Percentiles rank a stretch among this genome's conserved stretches.
These are phyloP conservation scores for Acacia confusa DNA, from an alignment of 306 rosid genomes.

Conservation along the genomic window DNA sequence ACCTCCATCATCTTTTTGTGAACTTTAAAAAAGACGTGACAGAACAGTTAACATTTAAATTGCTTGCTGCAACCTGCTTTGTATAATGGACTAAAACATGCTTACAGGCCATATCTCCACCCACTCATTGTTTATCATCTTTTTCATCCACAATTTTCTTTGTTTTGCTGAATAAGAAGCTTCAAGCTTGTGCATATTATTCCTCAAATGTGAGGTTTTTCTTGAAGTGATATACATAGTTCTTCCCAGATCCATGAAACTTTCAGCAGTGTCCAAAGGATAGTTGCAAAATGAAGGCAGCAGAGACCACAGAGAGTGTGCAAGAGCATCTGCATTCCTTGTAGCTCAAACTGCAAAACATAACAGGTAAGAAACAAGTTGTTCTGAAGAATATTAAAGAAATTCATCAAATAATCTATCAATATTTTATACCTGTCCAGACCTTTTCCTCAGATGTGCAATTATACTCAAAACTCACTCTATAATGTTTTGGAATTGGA, in stretches of 20 bases:
- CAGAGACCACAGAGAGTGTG: constrained; percentile 83
- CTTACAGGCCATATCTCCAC: constrained; percentile 36
- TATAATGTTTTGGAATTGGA: constrained; percentile 85
- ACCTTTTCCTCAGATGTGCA: constrained; percentile 47
- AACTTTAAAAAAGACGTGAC: constrained; percentile 58
- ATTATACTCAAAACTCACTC: constrained; percentile 58
- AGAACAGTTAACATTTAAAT: constrained; percentile 55
- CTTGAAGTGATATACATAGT: constrained; percentile 57
- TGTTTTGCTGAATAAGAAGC: constrained; percentile 82
- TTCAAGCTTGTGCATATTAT: constrained; percentile 83
- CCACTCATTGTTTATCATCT: constrained; percentile 37
- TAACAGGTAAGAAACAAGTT: constrained; percentile 14
- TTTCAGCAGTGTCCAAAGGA: constrained; percentile 73
- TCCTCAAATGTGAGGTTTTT: constrained; percentile 69
- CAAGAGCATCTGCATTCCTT: constrained; percentile 70
- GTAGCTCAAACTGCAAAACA: constrained; percentile 71
- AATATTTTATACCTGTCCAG: constrained; percentile 52
- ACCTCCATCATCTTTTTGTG: constrained; percentile 80
- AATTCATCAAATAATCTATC: background rate
- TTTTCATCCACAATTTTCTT: constrained; percentile 49
- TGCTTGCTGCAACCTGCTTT: constrained; percentile 49
- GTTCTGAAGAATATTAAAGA: constrained; percentile 14
- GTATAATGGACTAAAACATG: constrained; percentile 53
- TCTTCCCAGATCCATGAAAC: constrained; percentile 60
- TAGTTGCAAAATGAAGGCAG: constrained; percentile 91